phyloP scores from a whole-genome alignment of 2,329 filamentous ascomycete species.

The Cercospora beticola region DNA sequence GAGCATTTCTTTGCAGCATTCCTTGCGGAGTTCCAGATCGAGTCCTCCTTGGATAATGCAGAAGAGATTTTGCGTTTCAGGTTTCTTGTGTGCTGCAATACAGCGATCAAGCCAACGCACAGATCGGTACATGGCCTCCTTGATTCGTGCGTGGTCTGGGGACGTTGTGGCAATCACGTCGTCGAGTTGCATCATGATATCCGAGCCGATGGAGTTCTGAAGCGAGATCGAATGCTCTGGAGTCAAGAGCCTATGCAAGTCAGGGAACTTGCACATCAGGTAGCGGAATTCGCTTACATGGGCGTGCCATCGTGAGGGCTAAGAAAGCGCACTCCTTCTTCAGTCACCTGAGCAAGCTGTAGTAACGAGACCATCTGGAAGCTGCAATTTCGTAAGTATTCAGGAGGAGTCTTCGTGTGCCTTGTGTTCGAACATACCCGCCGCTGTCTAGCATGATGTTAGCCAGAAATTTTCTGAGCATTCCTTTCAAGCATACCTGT shows the following conservation, averaged over 20 bases:
- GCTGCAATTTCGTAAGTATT: constrained; percentile 49
- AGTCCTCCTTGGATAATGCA: constrained; percentile 98
- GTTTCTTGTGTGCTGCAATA: constrained; percentile 82
- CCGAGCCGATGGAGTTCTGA: constrained; percentile 95
- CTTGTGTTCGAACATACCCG: background rate
- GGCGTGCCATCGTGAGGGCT: constrained; percentile 92
- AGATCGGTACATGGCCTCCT: constrained; percentile 90
- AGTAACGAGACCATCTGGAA: constrained; percentile 99
- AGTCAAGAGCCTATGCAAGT: constrained; percentile 65
- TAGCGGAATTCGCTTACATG: constrained; percentile 55
- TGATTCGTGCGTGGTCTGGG: constrained; percentile 81
- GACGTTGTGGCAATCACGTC: constrained; percentile 97
- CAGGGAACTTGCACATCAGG: background rate
- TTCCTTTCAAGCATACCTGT: constrained; percentile 57
- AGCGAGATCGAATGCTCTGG: constrained; percentile 95
- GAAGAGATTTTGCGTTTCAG: constrained; percentile 85
- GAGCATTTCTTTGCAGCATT: constrained; percentile 87
- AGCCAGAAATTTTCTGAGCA: constrained; percentile 31
- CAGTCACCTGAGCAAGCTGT: constrained; percentile 88
- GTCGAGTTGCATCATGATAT: constrained; percentile 99
- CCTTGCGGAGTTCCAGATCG: constrained; percentile 77
- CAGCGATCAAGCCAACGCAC: constrained; percentile 95
- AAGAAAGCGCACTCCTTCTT: constrained; percentile 93
- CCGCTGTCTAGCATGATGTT: constrained; percentile 18
- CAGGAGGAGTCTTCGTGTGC: background rate